Conservation (phyloP, 306 rosid genomes). For the Lathyrus sativus region DNA sequence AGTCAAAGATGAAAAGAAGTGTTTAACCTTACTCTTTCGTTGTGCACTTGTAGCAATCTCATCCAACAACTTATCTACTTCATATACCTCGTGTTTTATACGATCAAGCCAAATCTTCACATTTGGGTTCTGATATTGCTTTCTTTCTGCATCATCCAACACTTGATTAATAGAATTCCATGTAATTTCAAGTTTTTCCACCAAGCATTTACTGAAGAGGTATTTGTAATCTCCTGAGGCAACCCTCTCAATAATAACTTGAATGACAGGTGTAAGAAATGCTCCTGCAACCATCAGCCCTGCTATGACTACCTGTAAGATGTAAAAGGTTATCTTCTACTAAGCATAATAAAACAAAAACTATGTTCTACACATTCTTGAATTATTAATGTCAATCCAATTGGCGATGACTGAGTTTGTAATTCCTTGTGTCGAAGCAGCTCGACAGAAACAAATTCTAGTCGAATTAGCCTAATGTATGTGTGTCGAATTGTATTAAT, state of each 20-base stretch:
- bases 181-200: conserved; percentile 6
- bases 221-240: conserved; percentile 23
- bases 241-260: conserved; percentile 15
- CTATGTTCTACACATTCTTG: too few species aligned
- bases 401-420: too few species aligned
- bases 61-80: conserved; percentile 38
- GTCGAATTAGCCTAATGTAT: too few species aligned
- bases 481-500: too few species aligned
- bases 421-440: too few species aligned
- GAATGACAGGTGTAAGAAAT: background rate
- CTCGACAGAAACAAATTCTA: too few species aligned
- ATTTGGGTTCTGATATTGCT: conserved; percentile 11
- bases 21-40: background rate
- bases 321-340: too few species aligned
- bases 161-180: conserved; percentile 29
- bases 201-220: conserved; percentile 19
- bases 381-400: too few species aligned
- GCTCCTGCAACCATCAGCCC: too few species aligned
- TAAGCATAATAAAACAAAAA: too few species aligned
- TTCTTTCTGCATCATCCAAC: conserved; percentile 47
- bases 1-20: background rate
- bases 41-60: conserved; percentile 34
- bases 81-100: conserved; percentile 31
- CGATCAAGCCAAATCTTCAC: conserved; percentile 45
- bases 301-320: too few species aligned